phyloP scores from a whole-genome alignment of 176 grass and related monocot genomes.

The Lolium rigidum region DNA sequence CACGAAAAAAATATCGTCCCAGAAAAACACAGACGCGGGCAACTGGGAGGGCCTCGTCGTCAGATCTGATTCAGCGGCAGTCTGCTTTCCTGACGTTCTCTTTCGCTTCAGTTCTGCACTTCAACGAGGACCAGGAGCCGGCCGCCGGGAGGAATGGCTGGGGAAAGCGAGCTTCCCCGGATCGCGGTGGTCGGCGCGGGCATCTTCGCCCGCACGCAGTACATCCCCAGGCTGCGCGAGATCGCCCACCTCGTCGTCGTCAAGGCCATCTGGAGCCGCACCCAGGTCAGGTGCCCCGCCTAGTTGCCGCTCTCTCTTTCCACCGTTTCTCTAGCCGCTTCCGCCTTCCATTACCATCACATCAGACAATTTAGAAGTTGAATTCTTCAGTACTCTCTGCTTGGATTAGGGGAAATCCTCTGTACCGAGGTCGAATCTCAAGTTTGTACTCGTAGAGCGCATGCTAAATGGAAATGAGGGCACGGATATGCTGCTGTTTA shows the following conservation, averaged over 20 bases:
- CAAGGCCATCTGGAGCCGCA: constrained; percentile 92
- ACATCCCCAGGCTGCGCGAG: constrained; percentile 88
- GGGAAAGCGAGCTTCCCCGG: constrained; percentile 43
- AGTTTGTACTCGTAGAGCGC: not conserved
- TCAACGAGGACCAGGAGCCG: not conserved
- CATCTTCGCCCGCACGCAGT: constrained; percentile 90
- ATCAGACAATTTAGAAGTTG: not conserved
- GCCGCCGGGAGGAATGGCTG: constrained; percentile 13
- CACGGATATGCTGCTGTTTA: not conserved
- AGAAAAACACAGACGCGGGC: not conserved
- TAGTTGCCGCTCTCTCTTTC: not conserved
- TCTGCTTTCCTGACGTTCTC: too few species aligned
- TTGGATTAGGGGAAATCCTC: not conserved
- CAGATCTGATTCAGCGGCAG: constrained; percentile 16
- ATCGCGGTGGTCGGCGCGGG: constrained; percentile 85
- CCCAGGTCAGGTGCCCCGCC: constrained; percentile 50
- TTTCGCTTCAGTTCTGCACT: not conserved
- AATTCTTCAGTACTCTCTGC: not conserved
- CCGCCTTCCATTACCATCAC: not conserved
- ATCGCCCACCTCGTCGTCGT: constrained; percentile 73
- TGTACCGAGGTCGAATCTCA: not conserved
- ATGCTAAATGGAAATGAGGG: not conserved
- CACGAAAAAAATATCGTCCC: not conserved
- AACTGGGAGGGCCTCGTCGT: not conserved
- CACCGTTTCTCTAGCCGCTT: not conserved